Evolutionary conservation across 208 protist species (phyloP).

Genomic region (Blastocrithidia nonstop): DNA sequence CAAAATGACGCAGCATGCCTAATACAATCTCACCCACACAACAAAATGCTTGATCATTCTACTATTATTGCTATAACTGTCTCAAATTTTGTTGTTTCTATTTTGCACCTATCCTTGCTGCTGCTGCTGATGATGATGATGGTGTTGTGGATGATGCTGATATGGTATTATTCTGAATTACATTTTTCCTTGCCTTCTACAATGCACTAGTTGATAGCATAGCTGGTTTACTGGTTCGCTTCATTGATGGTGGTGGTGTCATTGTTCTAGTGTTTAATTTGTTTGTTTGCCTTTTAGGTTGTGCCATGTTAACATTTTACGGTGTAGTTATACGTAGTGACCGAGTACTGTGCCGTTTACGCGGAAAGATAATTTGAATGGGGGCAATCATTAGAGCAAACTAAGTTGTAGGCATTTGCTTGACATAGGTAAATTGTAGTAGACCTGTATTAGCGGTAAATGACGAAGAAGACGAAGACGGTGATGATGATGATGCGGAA

Average conservation of each 20-base stretch:
- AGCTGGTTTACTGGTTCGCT: no score
- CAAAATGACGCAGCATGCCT: slow-evolving; percentile 50
- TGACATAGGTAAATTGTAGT: slow-evolving; percentile 46
- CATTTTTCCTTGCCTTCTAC: no score
- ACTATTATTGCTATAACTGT: not conserved
- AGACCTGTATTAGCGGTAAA: slow-evolving; percentile 14
- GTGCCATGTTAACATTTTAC: no score
- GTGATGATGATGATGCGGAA: slow-evolving; percentile 26
- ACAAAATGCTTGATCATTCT: not conserved
- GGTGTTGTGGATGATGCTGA: no score
- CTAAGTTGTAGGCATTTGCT: slow-evolving; percentile 46
- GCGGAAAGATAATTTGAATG: slow-evolving; percentile 23
- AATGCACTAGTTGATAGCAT: no score
- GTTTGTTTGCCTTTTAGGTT: not conserved
- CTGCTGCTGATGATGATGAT: no score
- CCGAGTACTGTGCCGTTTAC: no score
- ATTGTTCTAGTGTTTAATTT: not conserved
- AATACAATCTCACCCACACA: slow-evolving; percentile 30
- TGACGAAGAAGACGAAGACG: slow-evolving; percentile 6
- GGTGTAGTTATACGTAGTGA: no score
- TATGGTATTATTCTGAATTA: no score
- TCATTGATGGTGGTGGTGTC: not conserved
- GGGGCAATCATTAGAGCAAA: slow-evolving; percentile 36
- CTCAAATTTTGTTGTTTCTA: not conserved
- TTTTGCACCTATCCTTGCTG: no score